phyloP scores from a whole-genome alignment of 2,329 filamentous ascomycete genomes.

The Myriosclerotinia curreyana region DNA sequence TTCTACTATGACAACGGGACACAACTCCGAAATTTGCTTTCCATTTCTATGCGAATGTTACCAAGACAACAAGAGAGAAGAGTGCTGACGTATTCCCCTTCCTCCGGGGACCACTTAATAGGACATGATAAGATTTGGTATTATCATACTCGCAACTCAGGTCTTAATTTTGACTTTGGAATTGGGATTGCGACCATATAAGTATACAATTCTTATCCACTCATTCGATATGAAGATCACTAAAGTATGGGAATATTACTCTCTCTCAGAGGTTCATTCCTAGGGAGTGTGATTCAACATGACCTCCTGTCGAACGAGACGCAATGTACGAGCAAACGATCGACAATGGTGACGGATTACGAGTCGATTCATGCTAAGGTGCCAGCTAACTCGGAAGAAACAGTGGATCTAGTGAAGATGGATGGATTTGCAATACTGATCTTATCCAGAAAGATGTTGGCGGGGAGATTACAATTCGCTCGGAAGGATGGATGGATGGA shows the following conservation, averaged over 20 bases:
- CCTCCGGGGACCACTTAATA: slow-evolving; percentile 19
- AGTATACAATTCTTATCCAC: slow-evolving; percentile 19
- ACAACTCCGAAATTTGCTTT: slow-evolving; percentile 13
- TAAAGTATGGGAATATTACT: neutral
- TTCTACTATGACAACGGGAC: slow-evolving; percentile 8
- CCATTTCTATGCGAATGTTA: slow-evolving; percentile 14
- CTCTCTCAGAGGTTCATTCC: neutral
- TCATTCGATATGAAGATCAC: slow-evolving; percentile 6
- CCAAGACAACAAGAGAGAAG: slow-evolving; percentile 6
- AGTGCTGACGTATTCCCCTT: slow-evolving; percentile 22
- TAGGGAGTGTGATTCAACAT: slow-evolving; percentile 14
- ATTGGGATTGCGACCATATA: slow-evolving; percentile 7
- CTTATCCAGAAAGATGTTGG: neutral
- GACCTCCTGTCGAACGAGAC: neutral
- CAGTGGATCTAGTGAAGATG: neutral
- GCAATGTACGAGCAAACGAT: neutral
- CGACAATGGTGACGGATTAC: neutral
- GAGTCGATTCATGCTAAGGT: neutral
- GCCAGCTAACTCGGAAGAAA: neutral
- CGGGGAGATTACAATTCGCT: neutral
- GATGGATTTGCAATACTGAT: neutral
- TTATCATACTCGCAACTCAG: slow-evolving; percentile 7
- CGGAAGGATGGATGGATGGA: neutral
- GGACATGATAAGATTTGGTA: slow-evolving; percentile 23
- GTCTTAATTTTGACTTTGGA: neutral